Evolutionary conservation across 345 rosid species (phyloP).

Genomic region (Hibiscus trionum): DNA sequence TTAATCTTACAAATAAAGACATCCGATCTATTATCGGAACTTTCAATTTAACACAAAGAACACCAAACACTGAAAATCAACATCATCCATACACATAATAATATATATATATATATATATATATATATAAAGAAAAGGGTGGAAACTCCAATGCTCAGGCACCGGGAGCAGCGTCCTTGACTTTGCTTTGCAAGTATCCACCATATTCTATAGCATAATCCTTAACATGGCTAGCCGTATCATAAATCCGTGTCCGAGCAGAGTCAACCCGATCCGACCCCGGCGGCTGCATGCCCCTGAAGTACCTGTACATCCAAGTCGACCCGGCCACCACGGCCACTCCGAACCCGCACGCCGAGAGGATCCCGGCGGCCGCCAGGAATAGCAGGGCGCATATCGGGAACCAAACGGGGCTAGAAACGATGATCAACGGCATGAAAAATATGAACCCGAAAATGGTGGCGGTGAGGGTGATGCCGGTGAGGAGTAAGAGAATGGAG

Average conservation of each 20-base stretch:
- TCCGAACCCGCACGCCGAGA: slow-evolving; percentile 46
- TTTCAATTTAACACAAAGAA: no score
- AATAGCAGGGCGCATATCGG: slow-evolving; percentile 39
- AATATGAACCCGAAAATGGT: slow-evolving; percentile 39
- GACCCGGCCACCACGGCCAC: slow-evolving; percentile 30
- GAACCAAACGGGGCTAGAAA: slow-evolving; percentile 79
- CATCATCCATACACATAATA: background rate
- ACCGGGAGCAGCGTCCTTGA: slow-evolving; percentile 91
- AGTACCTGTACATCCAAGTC: slow-evolving; percentile 66
- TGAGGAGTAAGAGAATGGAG: slow-evolving; percentile 54
- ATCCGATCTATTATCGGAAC: no score
- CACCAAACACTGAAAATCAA: background rate
- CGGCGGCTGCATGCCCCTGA: slow-evolving; percentile 56
- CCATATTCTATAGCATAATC: slow-evolving; percentile 80
- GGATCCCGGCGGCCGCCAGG: slow-evolving; percentile 29
- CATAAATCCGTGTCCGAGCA: slow-evolving; percentile 63
- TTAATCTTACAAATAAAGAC: no score
- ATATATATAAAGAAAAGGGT: no score
- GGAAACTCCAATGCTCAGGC: slow-evolving; percentile 30
- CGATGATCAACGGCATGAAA: slow-evolving; percentile 48
- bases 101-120: no score
- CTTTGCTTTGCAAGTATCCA: slow-evolving; percentile 65
- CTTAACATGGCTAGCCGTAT: slow-evolving; percentile 76
- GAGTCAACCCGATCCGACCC: slow-evolving; percentile 62
- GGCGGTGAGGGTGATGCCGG: slow-evolving; percentile 16